These are phyloP conservation scores for Fraxinus baroniana DNA, from an alignment of 305 asterid species.

Conservation along the genomic window DNA sequence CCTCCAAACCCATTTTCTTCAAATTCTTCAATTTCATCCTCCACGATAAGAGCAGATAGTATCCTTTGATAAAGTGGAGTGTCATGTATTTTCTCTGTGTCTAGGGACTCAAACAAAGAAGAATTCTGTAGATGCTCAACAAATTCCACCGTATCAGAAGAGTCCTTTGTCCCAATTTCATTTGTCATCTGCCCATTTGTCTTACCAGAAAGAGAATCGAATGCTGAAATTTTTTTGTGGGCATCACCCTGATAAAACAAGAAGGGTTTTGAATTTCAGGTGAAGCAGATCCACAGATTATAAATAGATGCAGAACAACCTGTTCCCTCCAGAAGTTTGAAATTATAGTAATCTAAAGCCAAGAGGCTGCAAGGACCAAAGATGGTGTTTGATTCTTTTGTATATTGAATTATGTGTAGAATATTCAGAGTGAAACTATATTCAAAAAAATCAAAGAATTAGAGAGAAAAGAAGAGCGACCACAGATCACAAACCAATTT, in stretches of 20 bases:
- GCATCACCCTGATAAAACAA: slow-evolving; percentile 45
- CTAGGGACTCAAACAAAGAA: slow-evolving; percentile 43
- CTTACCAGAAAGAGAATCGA: slow-evolving; percentile 41
- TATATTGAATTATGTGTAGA: not conserved
- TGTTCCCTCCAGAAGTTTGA: slow-evolving; percentile 2
- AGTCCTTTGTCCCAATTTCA: slow-evolving; percentile 37
- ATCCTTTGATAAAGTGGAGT: slow-evolving; percentile 87
- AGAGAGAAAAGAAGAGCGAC: slow-evolving; percentile 19
- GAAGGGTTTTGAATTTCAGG: slow-evolving; percentile 23
- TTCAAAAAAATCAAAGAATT: not conserved
- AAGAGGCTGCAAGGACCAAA: not conserved
- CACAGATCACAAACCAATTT: slow-evolving; percentile 29
- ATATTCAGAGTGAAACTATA: slow-evolving; percentile 10
- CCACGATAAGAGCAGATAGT: slow-evolving; percentile 86
- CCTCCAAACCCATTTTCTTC: slow-evolving; percentile 72
- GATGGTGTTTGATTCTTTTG: not conserved
- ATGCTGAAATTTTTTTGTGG: slow-evolving; percentile 41
- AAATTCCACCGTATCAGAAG: slow-evolving; percentile 40
- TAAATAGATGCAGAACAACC: slow-evolving; percentile 17
- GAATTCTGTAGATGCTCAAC: slow-evolving; percentile 51
- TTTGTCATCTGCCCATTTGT: slow-evolving; percentile 40
- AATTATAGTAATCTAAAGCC: not conserved
- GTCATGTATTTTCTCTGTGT: slow-evolving; percentile 42
- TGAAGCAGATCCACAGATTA: slow-evolving; percentile 22
- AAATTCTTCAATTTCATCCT: slow-evolving; percentile 72